Evolutionary conservation across 2,329 filamentous ascomycete species (phyloP), one percentile per base, ranked within the genome.

Genomic region (Monosporascus cannonballus): DNA sequence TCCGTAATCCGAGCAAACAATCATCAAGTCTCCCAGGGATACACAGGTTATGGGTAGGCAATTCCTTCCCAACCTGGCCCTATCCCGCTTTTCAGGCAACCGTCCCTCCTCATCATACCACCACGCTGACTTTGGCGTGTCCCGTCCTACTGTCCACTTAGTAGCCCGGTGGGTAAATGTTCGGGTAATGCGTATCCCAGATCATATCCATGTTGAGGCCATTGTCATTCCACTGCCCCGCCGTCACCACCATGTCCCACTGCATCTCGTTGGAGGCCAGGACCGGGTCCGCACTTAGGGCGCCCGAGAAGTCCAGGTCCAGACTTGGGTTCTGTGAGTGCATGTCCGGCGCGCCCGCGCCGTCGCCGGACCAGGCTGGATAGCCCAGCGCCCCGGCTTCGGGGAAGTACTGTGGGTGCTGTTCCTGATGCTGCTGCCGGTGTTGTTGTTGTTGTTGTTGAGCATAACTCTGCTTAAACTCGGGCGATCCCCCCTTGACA

Each of bases 161-260:
- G 25, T 30, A 30, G 22, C 8, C 14, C 37, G 36, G 25, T 17
- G 36, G 41, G 18, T 51, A 50, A 34, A 56, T 51, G 41, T 56
- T 58, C 2, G 59, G 55, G 37, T 51, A 54, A 34, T 55, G 57
- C 59, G 57, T 58, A 17, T 58, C 49, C 54, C 54, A 61, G 38
- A 56, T 57, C 52, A 58, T 38, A 18, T 58, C 54, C 57, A 59
- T 59, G 30, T 58, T 58, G 36, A 59, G 41, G 27, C 55, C 47
- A 14, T 44, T 56, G 8, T 50, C 59, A 34, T 55, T 55, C 59
- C 57, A 61, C 38, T 58, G 57, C 2, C 56, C 51, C 18, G 56
- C 53, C 18, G 51, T 56, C 45, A 57, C n/a, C 48, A 61, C 55
- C 59, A 57, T 61, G 17, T 27, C 42, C 42, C 42, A 46, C 22